A percentile compares a stretch with the other conserved stretches of the same genome.
Evolutionary conservation across 768 basidiomycete genomes (phyloP).

Genomic region (Pleurotus eryngii): DNA sequence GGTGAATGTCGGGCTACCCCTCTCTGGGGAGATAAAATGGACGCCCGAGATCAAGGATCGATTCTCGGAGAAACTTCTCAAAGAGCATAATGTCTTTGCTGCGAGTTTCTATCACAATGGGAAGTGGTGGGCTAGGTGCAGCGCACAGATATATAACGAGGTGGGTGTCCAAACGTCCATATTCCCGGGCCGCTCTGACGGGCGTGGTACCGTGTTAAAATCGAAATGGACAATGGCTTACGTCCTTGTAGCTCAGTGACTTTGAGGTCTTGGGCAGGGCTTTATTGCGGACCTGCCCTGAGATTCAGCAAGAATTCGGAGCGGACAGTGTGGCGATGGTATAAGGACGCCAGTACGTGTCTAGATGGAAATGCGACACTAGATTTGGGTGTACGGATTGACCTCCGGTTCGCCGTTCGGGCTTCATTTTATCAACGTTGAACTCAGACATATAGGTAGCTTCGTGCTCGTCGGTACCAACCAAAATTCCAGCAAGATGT

Average conservation of each 20-base stretch:
- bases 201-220: too few species aligned
- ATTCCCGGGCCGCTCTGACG: not conserved
- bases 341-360: too few species aligned
- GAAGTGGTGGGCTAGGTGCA: conserved; percentile 45
- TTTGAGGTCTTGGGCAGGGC: conserved; percentile 12
- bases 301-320: conserved; percentile 6
- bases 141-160: conserved; percentile 47
- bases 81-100: conserved; percentile 33
- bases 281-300: conserved; percentile 6
- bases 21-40: conserved; percentile 23
- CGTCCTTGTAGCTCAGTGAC: conserved; percentile 4
- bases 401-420: too few species aligned
- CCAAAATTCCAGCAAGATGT: too few species aligned
- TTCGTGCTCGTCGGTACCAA: too few species aligned
- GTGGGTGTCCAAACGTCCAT: conserved; percentile 19
- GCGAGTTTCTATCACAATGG: conserved; percentile 34
- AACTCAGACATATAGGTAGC: too few species aligned
- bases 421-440: too few species aligned
- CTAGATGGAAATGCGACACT: too few species aligned
- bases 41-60: conserved; percentile 18
- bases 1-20: conserved; percentile 41
- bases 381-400: too few species aligned
- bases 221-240: not conserved
- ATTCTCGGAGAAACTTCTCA: conserved; percentile 28
- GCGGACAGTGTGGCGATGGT: too few species aligned